Evolutionary conservation across 2,329 filamentous ascomycete genomes (phyloP), one percentile per base, ranked within the genome.

Genomic region (Sordariomycetes sp.): DNA sequence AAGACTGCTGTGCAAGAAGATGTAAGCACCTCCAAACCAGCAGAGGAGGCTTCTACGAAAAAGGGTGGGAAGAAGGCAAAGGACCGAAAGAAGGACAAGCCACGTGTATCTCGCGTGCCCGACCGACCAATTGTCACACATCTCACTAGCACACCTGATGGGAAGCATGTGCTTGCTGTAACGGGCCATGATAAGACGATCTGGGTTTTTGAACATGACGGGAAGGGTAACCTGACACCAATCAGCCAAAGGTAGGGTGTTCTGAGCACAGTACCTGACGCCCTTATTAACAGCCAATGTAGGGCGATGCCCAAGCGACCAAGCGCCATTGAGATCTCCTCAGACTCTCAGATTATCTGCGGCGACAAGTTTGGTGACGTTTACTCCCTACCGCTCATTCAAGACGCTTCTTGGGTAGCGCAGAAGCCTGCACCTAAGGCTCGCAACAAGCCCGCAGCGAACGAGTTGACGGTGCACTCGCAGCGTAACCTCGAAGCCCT

Each of bases 361-460:
- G 90, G 79, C 34, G 92, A 98, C 65, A 98, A 98, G 58, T 96
- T 96, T 50, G 92, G 92, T 44, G 92, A 98, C 55, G 90, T 95
- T 40, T 96, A 94, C 59, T 75, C 84, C 9, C 61, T 98, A 7
- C 90, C 92, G 11, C 66, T 96, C 4, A 54, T 86, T 29, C 34
- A 34, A 33, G 25, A 10, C 36, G 19, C 42, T 14, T 14, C 14
- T 16, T 28, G 25, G 25, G 8, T 14, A n/a, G 30, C 34, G 27
- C 30, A 43, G 33, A 39, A 39, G 30, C 31, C 30, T 26, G 39
- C 39, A 23, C 35, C 48, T 20, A 58, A 57, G 40, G 39, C 52
- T 11, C 43, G 54, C 30, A 48, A 50, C 17, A 65, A 64, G 35
- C 70, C 70, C 9, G 61, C 67, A 21, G 77, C 73, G 39, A 79